These are phyloP conservation scores for Galium porrigens DNA, from an alignment of 305 asterid genomes.

Conservation along the genomic window DNA sequence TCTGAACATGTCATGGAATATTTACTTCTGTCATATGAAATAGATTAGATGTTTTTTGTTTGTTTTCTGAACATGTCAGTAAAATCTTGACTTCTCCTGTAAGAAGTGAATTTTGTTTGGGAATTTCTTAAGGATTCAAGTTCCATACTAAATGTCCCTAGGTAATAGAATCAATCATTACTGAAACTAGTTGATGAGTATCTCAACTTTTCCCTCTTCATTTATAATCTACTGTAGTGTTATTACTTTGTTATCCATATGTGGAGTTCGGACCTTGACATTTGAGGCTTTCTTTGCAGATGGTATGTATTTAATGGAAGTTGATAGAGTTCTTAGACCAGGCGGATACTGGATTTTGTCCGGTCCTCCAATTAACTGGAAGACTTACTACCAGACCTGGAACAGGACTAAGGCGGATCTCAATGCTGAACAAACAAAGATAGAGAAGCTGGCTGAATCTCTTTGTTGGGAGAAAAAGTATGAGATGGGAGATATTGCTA, in stretches of 20 bases:
- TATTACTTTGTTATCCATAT: neutral
- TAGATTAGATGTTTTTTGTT: neutral
- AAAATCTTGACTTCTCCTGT: neutral
- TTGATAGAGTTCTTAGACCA: constrained; percentile 83
- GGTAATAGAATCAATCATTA: neutral
- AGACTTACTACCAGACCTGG: constrained; percentile 67
- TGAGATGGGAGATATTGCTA: constrained; percentile 77
- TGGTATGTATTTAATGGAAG: constrained; percentile 77
- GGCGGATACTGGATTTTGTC: constrained; percentile 93
- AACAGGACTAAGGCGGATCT: constrained; percentile 67
- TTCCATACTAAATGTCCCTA: neutral
- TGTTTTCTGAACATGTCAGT: neutral
- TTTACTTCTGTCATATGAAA: neutral
- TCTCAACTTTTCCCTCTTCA: neutral
- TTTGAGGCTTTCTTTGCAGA: constrained; percentile 25
- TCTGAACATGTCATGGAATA: too few species aligned
- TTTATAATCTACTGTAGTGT: neutral
- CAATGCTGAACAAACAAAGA: constrained; percentile 58
- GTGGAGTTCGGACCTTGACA: constrained; percentile 10
- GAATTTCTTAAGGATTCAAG: neutral
- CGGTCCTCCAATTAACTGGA: constrained; percentile 97
- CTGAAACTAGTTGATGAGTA: neutral
- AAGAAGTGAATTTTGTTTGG: neutral
- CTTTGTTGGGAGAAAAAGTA: constrained; percentile 98
- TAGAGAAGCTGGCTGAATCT: constrained; percentile 62